phyloP scores from a whole-genome alignment of 352 stramenopile genomes.

The Phytophthora agathidicida region DNA sequence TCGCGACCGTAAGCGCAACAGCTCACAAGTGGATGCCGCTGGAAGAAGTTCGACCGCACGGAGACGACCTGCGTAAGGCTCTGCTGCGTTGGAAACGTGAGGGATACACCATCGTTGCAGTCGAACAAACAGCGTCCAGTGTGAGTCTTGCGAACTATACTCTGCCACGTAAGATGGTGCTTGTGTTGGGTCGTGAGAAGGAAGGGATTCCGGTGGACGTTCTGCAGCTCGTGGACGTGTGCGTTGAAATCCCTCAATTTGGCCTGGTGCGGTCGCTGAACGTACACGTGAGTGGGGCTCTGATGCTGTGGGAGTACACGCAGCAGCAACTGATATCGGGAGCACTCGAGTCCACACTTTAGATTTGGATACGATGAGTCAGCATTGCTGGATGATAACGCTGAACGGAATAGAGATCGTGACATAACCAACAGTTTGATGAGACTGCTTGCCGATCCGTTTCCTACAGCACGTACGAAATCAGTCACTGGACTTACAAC shows the following conservation, averaged over 20 bases:
- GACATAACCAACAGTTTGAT: no score
- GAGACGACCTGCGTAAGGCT: conserved; percentile 38
- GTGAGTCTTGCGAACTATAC: conserved; percentile 79
- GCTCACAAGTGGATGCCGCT: conserved; percentile 96
- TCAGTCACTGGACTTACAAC: no score
- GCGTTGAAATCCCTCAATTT: conserved; percentile 98
- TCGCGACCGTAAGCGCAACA: conserved; percentile 92
- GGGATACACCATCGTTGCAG: conserved; percentile 92
- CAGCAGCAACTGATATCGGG: conserved; percentile 79
- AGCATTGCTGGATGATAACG: not conserved
- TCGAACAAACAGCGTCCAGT: conserved; percentile 95
- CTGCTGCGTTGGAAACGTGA: conserved; percentile 78
- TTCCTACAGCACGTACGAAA: no score
- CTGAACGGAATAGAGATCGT: conserved; percentile 8
- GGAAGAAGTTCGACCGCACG: conserved; percentile 81
- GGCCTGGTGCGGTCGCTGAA: conserved; percentile 97
- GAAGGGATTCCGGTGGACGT: conserved; percentile 96
- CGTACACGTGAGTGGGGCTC: conserved; percentile 96
- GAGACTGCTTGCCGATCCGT: no score
- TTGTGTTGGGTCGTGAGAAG: conserved; percentile 97
- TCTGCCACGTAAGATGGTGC: conserved; percentile 92
- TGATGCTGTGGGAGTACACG: conserved; percentile 97
- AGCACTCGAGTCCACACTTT: conserved; percentile 25
- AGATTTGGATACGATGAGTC: no score
- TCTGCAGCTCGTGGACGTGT: conserved; percentile 95